Evolutionary conservation across 2,329 filamentous ascomycete genomes (phyloP).

Genomic region (Colletotrichum nymphaeae): DNA sequence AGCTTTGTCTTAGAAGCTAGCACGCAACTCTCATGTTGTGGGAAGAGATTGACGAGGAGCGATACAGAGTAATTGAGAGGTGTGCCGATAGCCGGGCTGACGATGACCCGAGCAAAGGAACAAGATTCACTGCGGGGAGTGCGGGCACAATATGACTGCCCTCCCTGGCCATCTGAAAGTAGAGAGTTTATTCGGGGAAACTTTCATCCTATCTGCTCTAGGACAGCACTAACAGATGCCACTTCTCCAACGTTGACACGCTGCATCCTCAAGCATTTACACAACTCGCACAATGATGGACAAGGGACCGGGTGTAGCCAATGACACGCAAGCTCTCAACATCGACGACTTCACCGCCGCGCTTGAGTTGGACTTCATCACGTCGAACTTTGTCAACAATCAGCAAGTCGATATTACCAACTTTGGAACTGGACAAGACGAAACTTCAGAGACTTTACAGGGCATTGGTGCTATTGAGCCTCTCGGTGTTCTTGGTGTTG

Average conservation of each 20-base stretch:
- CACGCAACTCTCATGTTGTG: no score
- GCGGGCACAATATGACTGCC: background rate
- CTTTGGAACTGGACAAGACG: background rate
- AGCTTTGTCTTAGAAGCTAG: no score
- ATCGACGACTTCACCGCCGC: slow-evolving; percentile 23
- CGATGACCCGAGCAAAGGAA: background rate
- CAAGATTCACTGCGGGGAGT: background rate
- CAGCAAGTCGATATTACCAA: background rate
- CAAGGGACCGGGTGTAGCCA: slow-evolving; percentile 2
- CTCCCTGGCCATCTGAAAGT: background rate
- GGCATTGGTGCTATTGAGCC: background rate
- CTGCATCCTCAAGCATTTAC: slow-evolving; percentile 14
- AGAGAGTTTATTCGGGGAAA: background rate
- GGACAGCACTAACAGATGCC: background rate
- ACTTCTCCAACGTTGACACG: background rate
- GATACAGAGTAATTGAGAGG: background rate
- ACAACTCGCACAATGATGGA: slow-evolving; percentile 13
- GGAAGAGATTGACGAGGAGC: no score
- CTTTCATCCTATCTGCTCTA: slow-evolving; percentile 10
- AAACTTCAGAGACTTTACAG: background rate
- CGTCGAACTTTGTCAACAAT: background rate
- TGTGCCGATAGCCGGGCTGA: background rate
- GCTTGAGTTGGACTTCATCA: slow-evolving; percentile 3
- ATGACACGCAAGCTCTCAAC: slow-evolving; percentile 7
- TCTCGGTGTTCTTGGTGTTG: background rate